Conservation (phyloP, 352 stramenopile species). For the Phytophthora tubulina region DNA sequence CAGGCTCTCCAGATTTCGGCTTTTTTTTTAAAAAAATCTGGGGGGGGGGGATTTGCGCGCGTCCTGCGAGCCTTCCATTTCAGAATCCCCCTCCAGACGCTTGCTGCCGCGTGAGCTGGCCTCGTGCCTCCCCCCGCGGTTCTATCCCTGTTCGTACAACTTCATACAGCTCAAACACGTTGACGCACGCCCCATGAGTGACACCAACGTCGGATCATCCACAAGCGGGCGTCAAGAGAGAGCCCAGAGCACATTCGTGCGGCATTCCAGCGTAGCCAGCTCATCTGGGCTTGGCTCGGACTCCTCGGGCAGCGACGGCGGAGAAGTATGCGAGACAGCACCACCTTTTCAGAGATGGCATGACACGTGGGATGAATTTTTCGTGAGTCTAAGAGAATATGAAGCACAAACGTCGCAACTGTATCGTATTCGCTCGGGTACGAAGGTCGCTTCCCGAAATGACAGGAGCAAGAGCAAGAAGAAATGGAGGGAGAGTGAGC, state of each 20-base stretch:
- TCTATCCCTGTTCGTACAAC: too few relatives aligned
- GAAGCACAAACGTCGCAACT: constrained; percentile 4
- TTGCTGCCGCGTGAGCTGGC: too few relatives aligned
- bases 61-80: too few relatives aligned
- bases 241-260: too few relatives aligned
- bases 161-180: too few relatives aligned
- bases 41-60: too few relatives aligned
- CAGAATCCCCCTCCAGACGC: too few relatives aligned
- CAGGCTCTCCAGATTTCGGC: background rate
- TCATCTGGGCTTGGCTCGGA: background rate
- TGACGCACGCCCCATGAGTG: background rate
- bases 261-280: background rate
- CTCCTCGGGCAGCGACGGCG: constrained; percentile 1
- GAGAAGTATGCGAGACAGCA: background rate
- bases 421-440: background rate
- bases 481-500: background rate
- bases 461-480: constrained; percentile 1
- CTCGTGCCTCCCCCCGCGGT: too few relatives aligned
- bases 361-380: constrained; percentile 3
- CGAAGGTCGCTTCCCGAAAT: background rate
- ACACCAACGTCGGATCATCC: background rate
- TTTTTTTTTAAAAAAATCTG: too few relatives aligned
- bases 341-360: background rate
- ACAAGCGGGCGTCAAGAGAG: background rate
- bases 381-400: background rate